phyloP scores from a whole-genome alignment of 495 filamentous ascomycete species.

The Staphylotrichum longicolle region DNA sequence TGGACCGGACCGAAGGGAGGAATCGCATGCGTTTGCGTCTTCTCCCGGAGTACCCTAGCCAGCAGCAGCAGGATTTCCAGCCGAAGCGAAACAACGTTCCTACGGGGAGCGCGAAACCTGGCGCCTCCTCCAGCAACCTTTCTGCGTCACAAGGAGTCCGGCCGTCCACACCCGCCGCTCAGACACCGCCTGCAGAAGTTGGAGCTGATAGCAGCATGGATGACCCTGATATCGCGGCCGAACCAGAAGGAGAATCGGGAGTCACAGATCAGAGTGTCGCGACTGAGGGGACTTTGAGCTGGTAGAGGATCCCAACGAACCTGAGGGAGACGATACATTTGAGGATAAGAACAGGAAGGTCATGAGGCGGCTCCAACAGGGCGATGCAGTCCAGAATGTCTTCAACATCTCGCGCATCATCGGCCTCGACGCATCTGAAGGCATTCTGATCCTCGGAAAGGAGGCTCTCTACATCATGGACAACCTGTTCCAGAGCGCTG shows the following conservation, averaged over 20 bases:
- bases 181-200: slow-evolving; percentile 18
- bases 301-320: slow-evolving; percentile 75
- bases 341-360: slow-evolving; percentile 98
- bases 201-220: slow-evolving; percentile 29
- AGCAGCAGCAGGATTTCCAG: slow-evolving; percentile 71
- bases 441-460: slow-evolving; percentile 90
- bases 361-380: slow-evolving; percentile 87
- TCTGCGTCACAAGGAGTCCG: slow-evolving; percentile 18
- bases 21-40: slow-evolving; percentile 91
- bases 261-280: slow-evolving; percentile 36
- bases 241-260: slow-evolving; percentile 23
- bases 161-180: slow-evolving; percentile 18
- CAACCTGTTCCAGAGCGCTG: slow-evolving; percentile 87
- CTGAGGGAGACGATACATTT: slow-evolving; percentile 77
- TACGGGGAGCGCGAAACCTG: slow-evolving; percentile 39
- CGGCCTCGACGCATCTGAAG: slow-evolving; percentile 87
- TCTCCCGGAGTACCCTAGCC: slow-evolving; percentile 67
- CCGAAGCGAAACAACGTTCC: slow-evolving; percentile 65
- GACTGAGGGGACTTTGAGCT: slow-evolving; percentile 92
- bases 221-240: slow-evolving; percentile 27
- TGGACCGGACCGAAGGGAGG: slow-evolving; percentile 92
- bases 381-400: slow-evolving; percentile 88
- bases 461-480: slow-evolving; percentile 90
- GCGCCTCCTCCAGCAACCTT: slow-evolving; percentile 36
- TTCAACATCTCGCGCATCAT: slow-evolving; percentile 94